Conservation (phyloP, 257 asterid genomes). For the Leptodermis oblonga region DNA sequence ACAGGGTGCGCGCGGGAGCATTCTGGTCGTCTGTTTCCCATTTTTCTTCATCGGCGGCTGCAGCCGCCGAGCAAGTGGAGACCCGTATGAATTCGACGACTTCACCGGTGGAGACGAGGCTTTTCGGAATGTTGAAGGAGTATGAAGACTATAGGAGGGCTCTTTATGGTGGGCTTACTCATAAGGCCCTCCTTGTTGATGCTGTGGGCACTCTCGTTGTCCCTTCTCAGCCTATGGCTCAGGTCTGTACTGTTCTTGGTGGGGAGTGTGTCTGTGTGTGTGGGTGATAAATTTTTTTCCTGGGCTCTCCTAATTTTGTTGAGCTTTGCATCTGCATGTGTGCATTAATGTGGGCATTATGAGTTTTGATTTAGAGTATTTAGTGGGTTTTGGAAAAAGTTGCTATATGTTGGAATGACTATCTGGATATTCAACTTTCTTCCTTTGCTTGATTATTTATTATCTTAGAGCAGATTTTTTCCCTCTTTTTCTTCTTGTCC, state of each 20-base stretch:
- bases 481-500: neutral
- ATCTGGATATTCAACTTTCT: neutral
- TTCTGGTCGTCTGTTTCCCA: conserved; percentile 11
- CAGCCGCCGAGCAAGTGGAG: conserved; percentile 10
- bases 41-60: conserved; percentile 24
- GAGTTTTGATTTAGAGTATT: neutral
- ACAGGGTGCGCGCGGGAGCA: neutral
- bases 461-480: neutral
- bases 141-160: conserved; percentile 88
- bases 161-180: conserved; percentile 85
- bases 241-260: conserved; percentile 37
- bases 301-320: neutral
- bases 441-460: neutral
- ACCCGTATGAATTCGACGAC: conserved; percentile 3
- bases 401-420: neutral
- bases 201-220: conserved; percentile 93
- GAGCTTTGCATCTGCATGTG: neutral
- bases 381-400: neutral
- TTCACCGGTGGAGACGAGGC: conserved; percentile 25
- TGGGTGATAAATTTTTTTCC: neutral
- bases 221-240: conserved; percentile 99
- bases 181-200: conserved; percentile 89
- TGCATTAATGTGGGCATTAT: neutral
- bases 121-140: conserved; percentile 60
- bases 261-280: neutral